These are phyloP conservation scores for Kuraishia capsulata DNA, from an alignment of 805 yeast species.

Conservation along the genomic window DNA sequence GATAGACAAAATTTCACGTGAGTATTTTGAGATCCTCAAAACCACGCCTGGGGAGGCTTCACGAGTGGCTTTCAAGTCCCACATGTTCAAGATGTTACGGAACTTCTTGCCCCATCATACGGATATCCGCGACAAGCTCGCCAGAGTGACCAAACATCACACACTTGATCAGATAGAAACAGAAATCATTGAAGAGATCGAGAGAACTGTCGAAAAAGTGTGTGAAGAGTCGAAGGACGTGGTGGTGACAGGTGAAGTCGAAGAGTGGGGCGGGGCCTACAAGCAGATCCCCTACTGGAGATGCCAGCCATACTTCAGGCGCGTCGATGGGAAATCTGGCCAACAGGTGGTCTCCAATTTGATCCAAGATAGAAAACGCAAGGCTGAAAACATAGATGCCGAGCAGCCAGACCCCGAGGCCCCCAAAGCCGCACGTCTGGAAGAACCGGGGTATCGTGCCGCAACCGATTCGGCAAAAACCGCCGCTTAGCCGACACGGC, in stretches of 20 bases:
- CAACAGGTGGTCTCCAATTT: constrained; percentile 24
- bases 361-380: constrained; percentile 6
- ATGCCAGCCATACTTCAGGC: constrained; percentile 90
- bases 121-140: constrained; percentile 69
- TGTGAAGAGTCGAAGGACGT: constrained; percentile 43
- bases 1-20: constrained; percentile 74
- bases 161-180: constrained; percentile 35
- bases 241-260: constrained; percentile 39
- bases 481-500: too few species aligned
- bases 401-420: background rate
- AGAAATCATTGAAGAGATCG: constrained; percentile 54
- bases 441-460: background rate
- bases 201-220: constrained; percentile 50
- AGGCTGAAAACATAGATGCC: background rate
- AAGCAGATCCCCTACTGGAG: constrained; percentile 89
- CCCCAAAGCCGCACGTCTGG: background rate
- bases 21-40: constrained; percentile 79
- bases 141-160: constrained; percentile 30
- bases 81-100: constrained; percentile 77
- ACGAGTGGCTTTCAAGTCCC: constrained; percentile 79
- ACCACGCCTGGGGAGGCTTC: constrained; percentile 61
- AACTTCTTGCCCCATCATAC: constrained; percentile 73
- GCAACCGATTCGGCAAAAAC: too few species aligned
- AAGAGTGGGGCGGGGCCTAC: constrained; percentile 77
- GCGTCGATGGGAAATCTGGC: constrained; percentile 69